Evolutionary conservation across 2,329 filamentous ascomycete species (phyloP).

Genomic region (Aureobasidium leucospermi): DNA sequence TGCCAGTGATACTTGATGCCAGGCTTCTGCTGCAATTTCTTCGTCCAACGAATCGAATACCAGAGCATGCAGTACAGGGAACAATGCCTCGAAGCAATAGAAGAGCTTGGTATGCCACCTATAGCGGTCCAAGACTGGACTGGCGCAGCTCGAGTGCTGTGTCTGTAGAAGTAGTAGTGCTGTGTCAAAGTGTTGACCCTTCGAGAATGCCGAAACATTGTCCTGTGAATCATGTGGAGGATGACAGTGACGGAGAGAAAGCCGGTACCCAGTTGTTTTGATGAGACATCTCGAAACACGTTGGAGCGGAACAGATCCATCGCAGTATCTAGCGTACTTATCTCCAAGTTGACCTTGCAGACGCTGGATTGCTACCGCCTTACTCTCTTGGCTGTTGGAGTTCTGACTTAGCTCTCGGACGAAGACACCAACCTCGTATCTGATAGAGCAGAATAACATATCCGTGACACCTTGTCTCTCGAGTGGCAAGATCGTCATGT

Average conservation of each 20-base stretch:
- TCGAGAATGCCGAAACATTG: neutral
- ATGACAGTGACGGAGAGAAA: neutral
- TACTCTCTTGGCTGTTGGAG: neutral
- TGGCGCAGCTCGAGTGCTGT: neutral
- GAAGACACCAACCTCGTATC: constrained; percentile 32
- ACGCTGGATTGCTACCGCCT: constrained; percentile 12
- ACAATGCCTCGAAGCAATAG: neutral
- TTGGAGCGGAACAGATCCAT: constrained; percentile 36
- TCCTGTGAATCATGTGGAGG: rapidly evolving
- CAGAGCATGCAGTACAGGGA: neutral
- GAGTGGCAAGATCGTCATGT: constrained; percentile 41
- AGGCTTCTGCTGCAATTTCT: neutral
- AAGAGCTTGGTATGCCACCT: neutral
- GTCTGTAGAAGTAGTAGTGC: neutral
- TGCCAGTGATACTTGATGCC: neutral
- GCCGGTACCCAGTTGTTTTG: neutral
- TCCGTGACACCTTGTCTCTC: constrained; percentile 49
- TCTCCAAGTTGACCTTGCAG: constrained; percentile 25
- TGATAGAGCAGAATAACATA: constrained; percentile 38
- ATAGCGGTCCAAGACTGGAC: neutral
- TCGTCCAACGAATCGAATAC: neutral
- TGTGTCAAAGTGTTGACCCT: neutral
- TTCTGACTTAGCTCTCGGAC: constrained; percentile 27
- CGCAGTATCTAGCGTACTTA: constrained; percentile 38
- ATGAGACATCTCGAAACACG: constrained; percentile 24